These are phyloP conservation scores for Cercophora newfieldiana DNA, from an alignment of 495 filamentous ascomycete species.

Conservation along the genomic window DNA sequence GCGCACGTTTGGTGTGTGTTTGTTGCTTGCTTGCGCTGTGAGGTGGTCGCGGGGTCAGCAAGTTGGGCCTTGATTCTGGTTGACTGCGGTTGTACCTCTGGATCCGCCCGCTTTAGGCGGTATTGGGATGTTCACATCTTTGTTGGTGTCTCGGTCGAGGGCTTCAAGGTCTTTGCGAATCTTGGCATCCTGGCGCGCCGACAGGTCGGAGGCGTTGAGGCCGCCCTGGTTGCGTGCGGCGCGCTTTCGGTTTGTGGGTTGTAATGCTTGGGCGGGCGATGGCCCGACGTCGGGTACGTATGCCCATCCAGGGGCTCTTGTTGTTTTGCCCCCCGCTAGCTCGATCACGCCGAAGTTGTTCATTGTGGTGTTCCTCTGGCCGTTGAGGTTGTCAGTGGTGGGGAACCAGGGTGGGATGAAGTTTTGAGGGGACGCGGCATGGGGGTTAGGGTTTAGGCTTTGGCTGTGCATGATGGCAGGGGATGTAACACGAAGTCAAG, in stretches of 20 bases:
- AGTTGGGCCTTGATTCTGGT: neutral
- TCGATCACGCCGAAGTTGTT: constrained; percentile 69
- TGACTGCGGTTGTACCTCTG: constrained; percentile 22
- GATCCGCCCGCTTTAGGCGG: constrained; percentile 41
- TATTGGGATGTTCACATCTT: constrained; percentile 68
- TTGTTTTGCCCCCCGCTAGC: constrained; percentile 65
- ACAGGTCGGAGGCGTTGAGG: constrained; percentile 62
- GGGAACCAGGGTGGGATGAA: neutral
- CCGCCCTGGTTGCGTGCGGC: constrained; percentile 59
- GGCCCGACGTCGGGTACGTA: constrained; percentile 79
- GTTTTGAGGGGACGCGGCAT: neutral
- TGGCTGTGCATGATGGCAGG: no score
- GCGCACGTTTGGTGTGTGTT: constrained; percentile 78
- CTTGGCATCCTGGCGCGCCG: constrained; percentile 69
- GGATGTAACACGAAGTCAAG: no score
- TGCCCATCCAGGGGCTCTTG: constrained; percentile 78
- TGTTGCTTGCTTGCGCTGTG: constrained; percentile 39
- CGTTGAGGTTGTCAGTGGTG: neutral
- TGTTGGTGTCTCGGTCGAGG: constrained; percentile 76
- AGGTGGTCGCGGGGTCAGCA: neutral
- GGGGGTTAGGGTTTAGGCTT: neutral
- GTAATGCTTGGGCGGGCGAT: constrained; percentile 53
- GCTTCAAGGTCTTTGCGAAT: constrained; percentile 74
- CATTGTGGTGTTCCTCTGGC: constrained; percentile 32
- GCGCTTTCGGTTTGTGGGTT: constrained; percentile 58